Evolutionary conservation across 1,139 yeast genomes (phyloP).

Genomic region (Geotrichum histeridarum): DNA sequence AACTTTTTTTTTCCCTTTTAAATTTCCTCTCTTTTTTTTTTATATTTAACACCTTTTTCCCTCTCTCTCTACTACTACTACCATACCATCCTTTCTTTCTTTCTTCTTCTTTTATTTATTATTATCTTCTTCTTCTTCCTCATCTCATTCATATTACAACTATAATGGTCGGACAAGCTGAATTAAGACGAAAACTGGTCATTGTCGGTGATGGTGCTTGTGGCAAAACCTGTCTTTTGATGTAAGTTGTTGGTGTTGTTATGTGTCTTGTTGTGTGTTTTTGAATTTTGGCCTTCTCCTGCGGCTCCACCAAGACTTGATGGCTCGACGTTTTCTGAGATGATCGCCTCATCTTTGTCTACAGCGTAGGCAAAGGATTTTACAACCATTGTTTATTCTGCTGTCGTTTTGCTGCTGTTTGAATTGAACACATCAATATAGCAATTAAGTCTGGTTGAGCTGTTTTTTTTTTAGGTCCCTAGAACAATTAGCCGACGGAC

Average conservation of each 20-base stretch:
- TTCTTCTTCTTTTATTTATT: not conserved
- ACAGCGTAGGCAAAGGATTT: too few species aligned
- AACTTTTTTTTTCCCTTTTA: too few species aligned
- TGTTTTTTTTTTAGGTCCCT: too few species aligned
- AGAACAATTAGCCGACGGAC: too few species aligned
- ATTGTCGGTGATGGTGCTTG: constrained; percentile 96
- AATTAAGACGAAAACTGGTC: constrained; percentile 63
- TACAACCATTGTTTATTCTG: too few species aligned
- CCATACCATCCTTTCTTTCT: not conserved
- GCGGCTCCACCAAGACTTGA: not conserved
- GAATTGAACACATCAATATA: too few species aligned
- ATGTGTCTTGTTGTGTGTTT: not conserved
- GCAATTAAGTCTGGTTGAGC: too few species aligned
- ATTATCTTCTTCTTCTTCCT: not conserved
- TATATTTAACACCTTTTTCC: too few species aligned
- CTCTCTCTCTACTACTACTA: not conserved
- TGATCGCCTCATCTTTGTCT: too few species aligned
- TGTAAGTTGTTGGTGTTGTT: constrained; percentile 19
- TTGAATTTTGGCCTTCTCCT: not conserved
- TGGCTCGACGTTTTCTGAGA: too few species aligned
- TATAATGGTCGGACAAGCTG: constrained; percentile 37
- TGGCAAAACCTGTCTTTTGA: constrained; percentile 67
- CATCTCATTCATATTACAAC: constrained; percentile 4
- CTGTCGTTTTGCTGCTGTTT: too few species aligned
- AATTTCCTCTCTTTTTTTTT: not conserved